A percentile compares a stretch with the other conserved stretches of the same genome.
Conservation (phyloP, 2,329 filamentous ascomycete species). For the Madurella mycetomatis region DNA sequence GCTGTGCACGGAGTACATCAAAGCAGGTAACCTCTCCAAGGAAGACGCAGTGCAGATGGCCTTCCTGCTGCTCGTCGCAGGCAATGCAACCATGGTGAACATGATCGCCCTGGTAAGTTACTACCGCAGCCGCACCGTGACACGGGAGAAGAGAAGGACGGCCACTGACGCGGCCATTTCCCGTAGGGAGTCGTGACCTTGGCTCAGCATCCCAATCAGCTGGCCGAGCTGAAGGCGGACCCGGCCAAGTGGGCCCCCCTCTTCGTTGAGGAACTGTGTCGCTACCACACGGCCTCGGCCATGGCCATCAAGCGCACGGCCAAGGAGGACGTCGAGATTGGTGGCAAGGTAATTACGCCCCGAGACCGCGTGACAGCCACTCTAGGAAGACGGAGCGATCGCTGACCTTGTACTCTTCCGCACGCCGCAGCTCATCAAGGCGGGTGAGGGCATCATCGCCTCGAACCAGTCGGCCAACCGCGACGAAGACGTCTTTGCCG, state of each 20-base stretch:
- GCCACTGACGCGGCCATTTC: background rate
- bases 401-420: background rate
- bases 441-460: conserved; percentile 44
- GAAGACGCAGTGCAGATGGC: conserved; percentile 44
- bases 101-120: conserved; percentile 43
- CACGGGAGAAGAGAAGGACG: no score
- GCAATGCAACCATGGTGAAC: conserved; percentile 50
- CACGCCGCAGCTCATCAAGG: conserved; percentile 32
- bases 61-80: conserved; percentile 47
- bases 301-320: conserved; percentile 45
- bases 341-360: conserved; percentile 33
- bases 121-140: no score
- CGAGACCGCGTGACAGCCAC: no score
- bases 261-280: conserved; percentile 47
- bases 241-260: conserved; percentile 31
- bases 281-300: conserved; percentile 45
- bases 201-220: conserved; percentile 39
- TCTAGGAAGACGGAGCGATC: no score
- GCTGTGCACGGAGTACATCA: conserved; percentile 39
- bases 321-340: conserved; percentile 42
- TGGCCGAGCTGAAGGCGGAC: conserved; percentile 38
- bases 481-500: conserved; percentile 40
- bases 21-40: conserved; percentile 36
- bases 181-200: conserved; percentile 41
- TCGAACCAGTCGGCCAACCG: conserved; percentile 45